phyloP scores from a whole-genome alignment of 1,284 basidiomycete genomes.

The Sporisorium exsertum region DNA sequence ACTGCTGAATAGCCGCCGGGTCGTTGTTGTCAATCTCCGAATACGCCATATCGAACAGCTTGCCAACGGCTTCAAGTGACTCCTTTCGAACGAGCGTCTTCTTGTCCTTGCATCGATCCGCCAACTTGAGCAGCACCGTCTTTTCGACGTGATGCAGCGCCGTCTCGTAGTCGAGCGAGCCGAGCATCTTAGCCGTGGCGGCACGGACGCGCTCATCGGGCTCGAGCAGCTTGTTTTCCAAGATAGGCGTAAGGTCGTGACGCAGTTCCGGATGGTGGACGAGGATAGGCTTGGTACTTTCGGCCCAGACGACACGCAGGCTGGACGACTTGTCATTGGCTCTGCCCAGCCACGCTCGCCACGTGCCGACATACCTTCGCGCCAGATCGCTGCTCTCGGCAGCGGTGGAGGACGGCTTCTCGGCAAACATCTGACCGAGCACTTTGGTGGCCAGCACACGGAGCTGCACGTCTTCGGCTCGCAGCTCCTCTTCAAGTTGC shows the following conservation, averaged over 20 bases:
- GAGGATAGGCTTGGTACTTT: constrained; percentile 73
- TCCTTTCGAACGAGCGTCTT: constrained; percentile 86
- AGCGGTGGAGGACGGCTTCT: constrained; percentile 40
- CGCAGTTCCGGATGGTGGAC: constrained; percentile 79
- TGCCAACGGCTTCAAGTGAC: constrained; percentile 82
- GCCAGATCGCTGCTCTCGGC: constrained; percentile 74
- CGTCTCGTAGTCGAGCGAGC: constrained; percentile 88
- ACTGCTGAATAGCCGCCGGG: constrained; percentile 79
- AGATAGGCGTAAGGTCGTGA: constrained; percentile 65
- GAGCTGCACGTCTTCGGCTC: constrained; percentile 79
- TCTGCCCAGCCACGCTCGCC: constrained; percentile 85
- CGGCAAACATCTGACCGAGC: constrained; percentile 88
- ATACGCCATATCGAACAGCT: constrained; percentile 84
- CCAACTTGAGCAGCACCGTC: constrained; percentile 76
- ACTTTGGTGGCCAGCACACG: constrained; percentile 84
- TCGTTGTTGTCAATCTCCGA: constrained; percentile 91
- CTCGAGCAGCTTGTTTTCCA: constrained; percentile 72
- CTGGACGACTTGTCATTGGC: constrained; percentile 80
- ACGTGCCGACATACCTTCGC: constrained; percentile 83
- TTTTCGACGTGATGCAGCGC: constrained; percentile 83
- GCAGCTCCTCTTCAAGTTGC: constrained; percentile 89
- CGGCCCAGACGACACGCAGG: constrained; percentile 84
- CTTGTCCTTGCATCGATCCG: constrained; percentile 83
- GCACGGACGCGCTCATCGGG: constrained; percentile 91
- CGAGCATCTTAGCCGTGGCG: constrained; percentile 84